phyloP scores from a whole-genome alignment of 768 basidiomycete species.

The Pleurotus eryngii region DNA sequence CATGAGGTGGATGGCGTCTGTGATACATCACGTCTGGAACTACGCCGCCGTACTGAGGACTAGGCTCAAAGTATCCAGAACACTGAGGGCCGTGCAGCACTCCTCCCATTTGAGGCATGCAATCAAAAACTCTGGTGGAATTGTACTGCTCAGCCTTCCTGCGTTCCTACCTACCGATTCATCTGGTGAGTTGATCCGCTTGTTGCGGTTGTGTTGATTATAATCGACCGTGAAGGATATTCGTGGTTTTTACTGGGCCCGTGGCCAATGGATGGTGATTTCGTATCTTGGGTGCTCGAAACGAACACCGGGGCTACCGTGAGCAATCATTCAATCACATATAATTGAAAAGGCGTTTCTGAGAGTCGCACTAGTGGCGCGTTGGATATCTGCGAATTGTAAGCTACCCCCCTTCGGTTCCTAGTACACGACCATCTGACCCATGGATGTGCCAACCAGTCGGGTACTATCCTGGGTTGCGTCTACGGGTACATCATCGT shows the following conservation, averaged over 20 bases:
- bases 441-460: constrained; percentile 11
- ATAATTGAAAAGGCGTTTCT: too few species aligned
- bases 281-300: constrained; percentile 51
- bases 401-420: constrained; percentile 6
- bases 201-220: too few species aligned
- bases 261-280: constrained; percentile 50
- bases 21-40: constrained; percentile 21
- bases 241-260: constrained; percentile 34
- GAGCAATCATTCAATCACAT: not conserved
- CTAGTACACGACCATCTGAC: not conserved
- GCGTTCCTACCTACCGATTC: constrained; percentile 37
- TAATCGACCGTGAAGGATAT: constrained; percentile 21
- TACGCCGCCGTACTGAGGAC: constrained; percentile 20
- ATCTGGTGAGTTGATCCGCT: constrained; percentile 21
- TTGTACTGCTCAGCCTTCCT: constrained; percentile 37
- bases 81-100: constrained; percentile 26
- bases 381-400: constrained; percentile 43
- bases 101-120: constrained; percentile 44
- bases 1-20: constrained; percentile 7
- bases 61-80: constrained; percentile 30
- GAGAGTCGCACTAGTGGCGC: constrained; percentile 27
- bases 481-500: constrained; percentile 28
- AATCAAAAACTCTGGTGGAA: constrained; percentile 41
- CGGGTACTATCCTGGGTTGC: constrained; percentile 30
- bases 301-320: constrained; percentile 50